Percentiles rank a stretch among this genome's conserved stretches.
Conservation (phyloP, 2,329 filamentous ascomycete genomes). For the Paecilomyces dactylethromorphus region DNA sequence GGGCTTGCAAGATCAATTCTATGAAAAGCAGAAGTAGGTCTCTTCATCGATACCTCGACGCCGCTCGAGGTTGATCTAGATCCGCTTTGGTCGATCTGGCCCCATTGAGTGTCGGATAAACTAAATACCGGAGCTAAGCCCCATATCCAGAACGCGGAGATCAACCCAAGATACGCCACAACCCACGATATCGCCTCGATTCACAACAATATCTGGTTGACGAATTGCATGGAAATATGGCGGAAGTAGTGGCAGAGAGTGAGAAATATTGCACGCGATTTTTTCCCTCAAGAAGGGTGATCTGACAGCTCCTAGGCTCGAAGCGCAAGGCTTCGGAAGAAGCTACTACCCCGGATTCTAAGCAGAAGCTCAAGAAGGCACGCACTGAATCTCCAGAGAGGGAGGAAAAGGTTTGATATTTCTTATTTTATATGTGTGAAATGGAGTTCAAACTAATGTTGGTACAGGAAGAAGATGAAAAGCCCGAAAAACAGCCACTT, state of each 20-base stretch:
- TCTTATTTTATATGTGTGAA: not conserved
- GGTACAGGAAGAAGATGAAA: slow-evolving; percentile 31
- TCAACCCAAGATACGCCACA: slow-evolving; percentile 1
- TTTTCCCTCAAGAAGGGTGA: not conserved
- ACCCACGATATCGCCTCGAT: not conserved
- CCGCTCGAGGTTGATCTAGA: not conserved
- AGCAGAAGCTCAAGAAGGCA: slow-evolving; percentile 42
- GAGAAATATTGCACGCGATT: slow-evolving; percentile 10
- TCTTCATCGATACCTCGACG: not conserved
- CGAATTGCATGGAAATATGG: slow-evolving; percentile 13
- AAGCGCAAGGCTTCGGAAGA: slow-evolving; percentile 49
- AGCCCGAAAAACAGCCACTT: slow-evolving; percentile 43
- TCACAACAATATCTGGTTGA: slow-evolving; percentile 1
- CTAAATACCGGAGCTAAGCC: slow-evolving; percentile 13
- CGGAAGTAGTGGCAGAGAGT: slow-evolving; percentile 25
- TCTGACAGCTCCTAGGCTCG: slow-evolving; percentile 17
- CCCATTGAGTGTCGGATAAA: slow-evolving; percentile 15
- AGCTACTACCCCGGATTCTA: slow-evolving; percentile 34
- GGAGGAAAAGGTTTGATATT: slow-evolving; percentile 21
- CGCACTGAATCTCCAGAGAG: slow-evolving; percentile 41
- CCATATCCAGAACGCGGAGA: slow-evolving; percentile 13
- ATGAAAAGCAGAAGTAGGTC: not conserved
- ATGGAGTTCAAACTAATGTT: not conserved
- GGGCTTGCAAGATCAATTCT: not conserved
- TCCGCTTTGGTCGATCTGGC: slow-evolving; percentile 15